These are phyloP conservation scores for Vitis rupestris DNA, from an alignment of 164 flowering plant species.

Conservation along the genomic window DNA sequence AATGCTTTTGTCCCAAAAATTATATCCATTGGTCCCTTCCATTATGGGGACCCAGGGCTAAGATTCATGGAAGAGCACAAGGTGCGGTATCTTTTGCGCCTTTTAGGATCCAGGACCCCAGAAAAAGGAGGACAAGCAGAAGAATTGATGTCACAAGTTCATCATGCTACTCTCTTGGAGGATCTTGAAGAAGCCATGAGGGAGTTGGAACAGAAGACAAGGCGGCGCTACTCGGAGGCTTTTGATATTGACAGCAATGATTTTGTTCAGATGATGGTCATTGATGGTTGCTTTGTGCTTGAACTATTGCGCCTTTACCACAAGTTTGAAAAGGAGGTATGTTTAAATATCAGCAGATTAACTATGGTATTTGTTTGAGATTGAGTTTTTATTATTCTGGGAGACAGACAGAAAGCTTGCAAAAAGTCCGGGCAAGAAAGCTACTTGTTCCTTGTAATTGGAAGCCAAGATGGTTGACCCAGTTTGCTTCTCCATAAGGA, in stretches of 20 bases:
- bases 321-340: slow-evolving; percentile 1
- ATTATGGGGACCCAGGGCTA: slow-evolving; percentile 7
- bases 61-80: slow-evolving; percentile 28
- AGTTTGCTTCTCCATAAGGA: no score
- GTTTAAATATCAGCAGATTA: background rate
- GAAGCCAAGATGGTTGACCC: no score
- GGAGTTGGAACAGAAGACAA: slow-evolving; percentile 11
- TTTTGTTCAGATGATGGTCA: slow-evolving; percentile 29
- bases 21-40: slow-evolving; percentile 28
- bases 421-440: no score
- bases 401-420: no score
- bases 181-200: slow-evolving; percentile 12
- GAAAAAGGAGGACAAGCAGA: background rate
- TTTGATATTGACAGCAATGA: slow-evolving; percentile 4
- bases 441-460: no score
- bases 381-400: no score
- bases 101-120: slow-evolving; percentile 11
- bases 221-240: slow-evolving; percentile 15
- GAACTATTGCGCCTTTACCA: slow-evolving; percentile 16
- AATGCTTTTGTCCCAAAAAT: slow-evolving; percentile 18
- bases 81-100: slow-evolving; percentile 15
- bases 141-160: background rate
- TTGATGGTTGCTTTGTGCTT: slow-evolving; percentile 31
- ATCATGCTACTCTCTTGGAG: slow-evolving; percentile 1
- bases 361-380: background rate